phyloP scores from a whole-genome alignment of 768 basidiomycete species.

The Mycena haematopus region DNA sequence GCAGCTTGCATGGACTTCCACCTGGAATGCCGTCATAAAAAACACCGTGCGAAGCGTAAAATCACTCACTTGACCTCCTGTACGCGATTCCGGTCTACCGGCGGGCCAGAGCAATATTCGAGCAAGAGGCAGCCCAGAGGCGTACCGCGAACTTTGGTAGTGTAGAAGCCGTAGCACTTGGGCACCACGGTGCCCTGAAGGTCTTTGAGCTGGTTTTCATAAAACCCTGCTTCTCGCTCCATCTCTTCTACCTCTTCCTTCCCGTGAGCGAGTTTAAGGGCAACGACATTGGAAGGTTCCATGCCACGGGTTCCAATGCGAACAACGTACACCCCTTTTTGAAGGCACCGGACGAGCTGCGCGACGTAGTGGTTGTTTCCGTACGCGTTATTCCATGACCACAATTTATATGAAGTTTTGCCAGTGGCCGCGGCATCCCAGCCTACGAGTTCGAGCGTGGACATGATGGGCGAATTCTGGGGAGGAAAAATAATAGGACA shows the following conservation, averaged over 20 bases:
- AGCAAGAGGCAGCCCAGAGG: slow-evolving; percentile 43
- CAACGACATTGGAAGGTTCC: slow-evolving; percentile 31
- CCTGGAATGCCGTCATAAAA: slow-evolving; percentile 30
- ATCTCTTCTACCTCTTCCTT: slow-evolving; percentile 35
- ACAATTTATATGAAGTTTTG: slow-evolving; percentile 25
- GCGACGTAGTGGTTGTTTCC: slow-evolving; percentile 33
- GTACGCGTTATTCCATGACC: slow-evolving; percentile 38
- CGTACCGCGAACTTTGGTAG: slow-evolving; percentile 35
- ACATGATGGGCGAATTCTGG: slow-evolving; percentile 30
- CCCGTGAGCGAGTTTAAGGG: slow-evolving; percentile 44
- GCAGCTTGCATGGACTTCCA: slow-evolving; percentile 40
- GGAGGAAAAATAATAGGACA: neutral
- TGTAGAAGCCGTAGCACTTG: slow-evolving; percentile 44
- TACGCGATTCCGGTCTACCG: slow-evolving; percentile 16
- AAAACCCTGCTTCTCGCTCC: slow-evolving; percentile 42
- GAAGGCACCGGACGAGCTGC: slow-evolving; percentile 31
- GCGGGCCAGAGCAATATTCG: slow-evolving; percentile 42
- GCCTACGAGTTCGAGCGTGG: slow-evolving; percentile 36
- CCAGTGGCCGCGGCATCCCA: slow-evolving; percentile 30
- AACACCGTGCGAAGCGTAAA: neutral
- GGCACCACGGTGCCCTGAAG: slow-evolving; percentile 50
- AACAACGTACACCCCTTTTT: slow-evolving; percentile 32
- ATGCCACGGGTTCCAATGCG: slow-evolving; percentile 31
- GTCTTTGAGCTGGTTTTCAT: slow-evolving; percentile 37
- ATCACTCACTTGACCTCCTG: slow-evolving; percentile 33